phyloP scores from a whole-genome alignment of 139 green algal genomes.

The Micractinium sp. region DNA sequence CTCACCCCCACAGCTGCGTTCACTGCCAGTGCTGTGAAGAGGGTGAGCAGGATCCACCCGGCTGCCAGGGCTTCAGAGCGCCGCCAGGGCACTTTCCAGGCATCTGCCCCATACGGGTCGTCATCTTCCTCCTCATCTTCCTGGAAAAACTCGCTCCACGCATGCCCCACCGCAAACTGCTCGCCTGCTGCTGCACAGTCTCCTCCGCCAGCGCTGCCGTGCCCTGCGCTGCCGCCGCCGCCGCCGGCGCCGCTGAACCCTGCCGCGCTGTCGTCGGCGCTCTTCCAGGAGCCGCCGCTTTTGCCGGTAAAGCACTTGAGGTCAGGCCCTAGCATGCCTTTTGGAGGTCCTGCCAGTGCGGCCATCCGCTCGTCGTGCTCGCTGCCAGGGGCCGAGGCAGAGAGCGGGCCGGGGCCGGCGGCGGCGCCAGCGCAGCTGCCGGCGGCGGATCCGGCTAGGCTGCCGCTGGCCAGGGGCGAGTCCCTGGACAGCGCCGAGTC shows the following conservation, averaged over 20 bases:
- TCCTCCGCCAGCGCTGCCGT: not conserved
- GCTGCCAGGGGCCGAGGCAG: not conserved
- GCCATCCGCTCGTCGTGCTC: too few species aligned
- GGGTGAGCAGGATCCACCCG: not conserved
- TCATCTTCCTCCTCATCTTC: not conserved
- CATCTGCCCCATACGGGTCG: not conserved
- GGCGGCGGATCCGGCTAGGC: not conserved
- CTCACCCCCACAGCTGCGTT: not conserved
- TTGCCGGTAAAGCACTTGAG: not conserved
- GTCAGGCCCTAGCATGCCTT: too few species aligned
- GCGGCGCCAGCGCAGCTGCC: not conserved
- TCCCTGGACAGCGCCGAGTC: not conserved
- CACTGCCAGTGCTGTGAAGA: not conserved
- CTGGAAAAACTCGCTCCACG: not conserved
- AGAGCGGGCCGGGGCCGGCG: not conserved
- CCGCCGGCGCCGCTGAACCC: not conserved
- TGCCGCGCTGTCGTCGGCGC: not conserved
- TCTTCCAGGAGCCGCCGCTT: not conserved
- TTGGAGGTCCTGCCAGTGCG: too few species aligned
- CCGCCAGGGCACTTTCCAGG: not conserved
- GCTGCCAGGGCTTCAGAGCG: not conserved
- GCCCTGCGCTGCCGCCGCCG: not conserved
- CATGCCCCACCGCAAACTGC: not conserved
- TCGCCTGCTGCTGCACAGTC: not conserved
- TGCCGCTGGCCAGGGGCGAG: not conserved